phyloP scores from a whole-genome alignment of 2,329 filamentous ascomycete genomes.

The Neonectria ditissima region DNA sequence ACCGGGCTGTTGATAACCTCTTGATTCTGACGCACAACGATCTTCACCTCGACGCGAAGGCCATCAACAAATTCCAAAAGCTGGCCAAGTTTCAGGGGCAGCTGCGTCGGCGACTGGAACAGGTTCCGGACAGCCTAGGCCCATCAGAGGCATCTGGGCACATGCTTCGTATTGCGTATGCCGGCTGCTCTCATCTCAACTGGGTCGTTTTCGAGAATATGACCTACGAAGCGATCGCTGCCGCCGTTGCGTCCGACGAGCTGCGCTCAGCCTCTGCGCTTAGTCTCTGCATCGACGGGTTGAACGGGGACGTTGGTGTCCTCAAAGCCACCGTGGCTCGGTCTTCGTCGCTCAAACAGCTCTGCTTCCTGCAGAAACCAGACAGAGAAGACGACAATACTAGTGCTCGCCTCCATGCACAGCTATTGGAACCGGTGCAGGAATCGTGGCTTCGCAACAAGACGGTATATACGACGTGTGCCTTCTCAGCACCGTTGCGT shows the following conservation, averaged over 20 bases:
- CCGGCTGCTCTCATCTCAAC: not conserved
- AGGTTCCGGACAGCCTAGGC: not conserved
- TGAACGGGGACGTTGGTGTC: not conserved
- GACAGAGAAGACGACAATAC: not conserved
- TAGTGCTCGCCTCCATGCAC: not conserved
- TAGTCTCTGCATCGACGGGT: slow-evolving; percentile 4
- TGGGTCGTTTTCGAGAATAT: slow-evolving; percentile 5
- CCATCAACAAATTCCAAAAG: no score
- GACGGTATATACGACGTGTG: not conserved
- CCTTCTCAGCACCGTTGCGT: slow-evolving; percentile 2
- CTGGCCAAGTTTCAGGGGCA: not conserved
- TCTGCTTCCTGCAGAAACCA: not conserved
- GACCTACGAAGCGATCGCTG: slow-evolving; percentile 4
- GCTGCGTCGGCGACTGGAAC: not conserved
- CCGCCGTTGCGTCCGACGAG: not conserved
- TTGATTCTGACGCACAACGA: no score
- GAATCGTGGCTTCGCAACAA: not conserved
- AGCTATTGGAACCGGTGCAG: not conserved
- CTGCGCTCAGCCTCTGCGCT: not conserved
- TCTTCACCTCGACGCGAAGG: no score
- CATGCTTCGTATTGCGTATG: not conserved
- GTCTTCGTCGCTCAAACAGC: not conserved
- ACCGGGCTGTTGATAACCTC: no score
- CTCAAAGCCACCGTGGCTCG: not conserved
- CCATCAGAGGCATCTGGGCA: not conserved